Evolutionary conservation across 129 eudicot species (phyloP).

Genomic region (Helianthus tuberosus): DNA sequence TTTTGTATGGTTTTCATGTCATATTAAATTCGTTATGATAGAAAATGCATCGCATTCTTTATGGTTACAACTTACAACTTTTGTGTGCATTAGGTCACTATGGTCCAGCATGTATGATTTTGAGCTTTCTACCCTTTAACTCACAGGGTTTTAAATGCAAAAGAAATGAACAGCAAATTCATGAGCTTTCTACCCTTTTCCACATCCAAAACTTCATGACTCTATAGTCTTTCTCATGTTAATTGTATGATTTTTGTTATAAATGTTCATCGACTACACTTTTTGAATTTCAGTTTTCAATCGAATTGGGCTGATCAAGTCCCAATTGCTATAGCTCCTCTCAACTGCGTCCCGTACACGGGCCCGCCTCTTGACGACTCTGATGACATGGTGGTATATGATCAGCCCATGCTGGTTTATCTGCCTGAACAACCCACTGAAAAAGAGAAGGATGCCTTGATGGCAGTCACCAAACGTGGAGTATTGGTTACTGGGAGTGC

Average conservation of each 20-base stretch:
- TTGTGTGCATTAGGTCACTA: too few species aligned
- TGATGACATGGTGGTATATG: conserved; percentile 18
- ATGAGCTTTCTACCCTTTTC: conserved; percentile 11
- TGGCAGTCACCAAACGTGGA: conserved; percentile 44
- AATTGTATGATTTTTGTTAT: not conserved
- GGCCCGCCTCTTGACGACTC: conserved; percentile 36
- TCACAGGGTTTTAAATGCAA: not conserved
- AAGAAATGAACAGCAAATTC: conserved; percentile 9
- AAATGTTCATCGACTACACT: not conserved
- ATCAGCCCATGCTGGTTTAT: conserved; percentile 58
- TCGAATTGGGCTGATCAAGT: conserved; percentile 28
- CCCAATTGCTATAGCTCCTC: conserved; percentile 49
- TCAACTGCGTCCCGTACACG: conserved; percentile 40
- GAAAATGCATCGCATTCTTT: too few species aligned
- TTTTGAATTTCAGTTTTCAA: conserved; percentile 34
- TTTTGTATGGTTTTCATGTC: too few species aligned
- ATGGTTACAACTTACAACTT: too few species aligned
- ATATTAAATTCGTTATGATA: too few species aligned
- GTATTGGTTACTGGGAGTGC: conserved; percentile 67
- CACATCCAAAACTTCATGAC: conserved; percentile 7
- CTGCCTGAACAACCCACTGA: conserved; percentile 52
- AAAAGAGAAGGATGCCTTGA: conserved; percentile 51
- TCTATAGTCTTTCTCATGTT: conserved; percentile 1
- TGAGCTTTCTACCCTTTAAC: too few species aligned
- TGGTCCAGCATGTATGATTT: too few species aligned